Evolutionary conservation across 2,329 filamentous ascomycete species (phyloP), one percentile per base, ranked within the genome.

Genomic region (Colletotrichum sojae): DNA sequence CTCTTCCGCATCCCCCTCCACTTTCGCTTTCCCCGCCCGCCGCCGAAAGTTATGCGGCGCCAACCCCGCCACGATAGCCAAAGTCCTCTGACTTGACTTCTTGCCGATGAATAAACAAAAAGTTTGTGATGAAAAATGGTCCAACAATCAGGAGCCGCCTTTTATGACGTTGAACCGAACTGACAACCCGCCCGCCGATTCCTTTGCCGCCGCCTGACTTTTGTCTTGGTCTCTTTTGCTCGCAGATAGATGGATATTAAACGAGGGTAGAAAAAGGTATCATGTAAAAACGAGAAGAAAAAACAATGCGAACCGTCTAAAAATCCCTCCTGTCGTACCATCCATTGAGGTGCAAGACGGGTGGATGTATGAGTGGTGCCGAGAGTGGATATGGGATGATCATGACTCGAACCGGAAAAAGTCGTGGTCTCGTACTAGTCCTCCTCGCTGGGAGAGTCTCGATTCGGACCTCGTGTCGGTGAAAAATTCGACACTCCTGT

Each of bases 181-280:
- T 62, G 45, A 67, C 67, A 67, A 63, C 52, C 59, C 45, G 45
- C 60, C 69, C 58, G 22, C 66, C 66, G 40, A 40, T 57, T 52
- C 66, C 60, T 46, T 22, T 61, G 45, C 60, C 59, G 45, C 40
- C 60, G 55, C 22, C 66, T 13, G 60, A 71, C 66, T 71, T 71
- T 66, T 69, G 58, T 63, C 63, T 49, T 56, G 31, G 66, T 64
- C 58, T 68, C 65, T 58, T 69, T 69, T 56, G 56, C 67, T 69
- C 63, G 67, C 63, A 61, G 63, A 69, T 67, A 67, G 49, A 46
- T 69, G 63, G 57, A 69, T 69, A 71, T 71, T 71, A 71, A 58
- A 71, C 65, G 69, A 71, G 55, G 55, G 69, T 69, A 69, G 56
- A 59, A 60, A 69, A 69, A 65, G 66, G 66, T 69, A 69, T 69